Evolutionary conservation across 2,329 filamentous ascomycete species (phyloP).

Genomic region (Aschersonia sp.): DNA sequence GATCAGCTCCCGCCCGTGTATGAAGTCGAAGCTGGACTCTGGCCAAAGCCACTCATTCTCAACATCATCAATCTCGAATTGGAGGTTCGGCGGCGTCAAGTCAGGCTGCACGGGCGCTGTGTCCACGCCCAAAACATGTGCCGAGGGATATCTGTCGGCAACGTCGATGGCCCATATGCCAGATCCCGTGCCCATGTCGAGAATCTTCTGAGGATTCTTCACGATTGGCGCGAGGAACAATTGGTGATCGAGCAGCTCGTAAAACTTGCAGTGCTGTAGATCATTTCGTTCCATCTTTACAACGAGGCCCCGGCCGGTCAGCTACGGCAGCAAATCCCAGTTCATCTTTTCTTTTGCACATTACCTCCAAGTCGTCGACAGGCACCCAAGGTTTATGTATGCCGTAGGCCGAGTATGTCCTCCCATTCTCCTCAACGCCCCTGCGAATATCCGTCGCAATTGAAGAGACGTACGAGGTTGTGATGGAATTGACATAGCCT

Average conservation of each 20-base stretch:
- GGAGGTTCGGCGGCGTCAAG: slow-evolving; percentile 21
- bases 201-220: slow-evolving; percentile 8
- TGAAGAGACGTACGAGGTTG: slow-evolving; percentile 14
- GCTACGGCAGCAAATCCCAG: not conserved
- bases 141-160: slow-evolving; percentile 21
- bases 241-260: slow-evolving; percentile 9
- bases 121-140: slow-evolving; percentile 11
- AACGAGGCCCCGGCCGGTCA: not conserved
- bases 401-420: slow-evolving; percentile 10
- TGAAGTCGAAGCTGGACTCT: slow-evolving; percentile 17
- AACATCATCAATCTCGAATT: slow-evolving; percentile 22
- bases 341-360: not conserved
- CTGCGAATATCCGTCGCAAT: slow-evolving; percentile 12
- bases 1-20: slow-evolving; percentile 16
- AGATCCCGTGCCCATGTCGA: not conserved
- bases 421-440: slow-evolving; percentile 10
- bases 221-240: slow-evolving; percentile 22
- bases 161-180: slow-evolving; percentile 19
- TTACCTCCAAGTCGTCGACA: slow-evolving; percentile 9
- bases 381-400: slow-evolving; percentile 10
- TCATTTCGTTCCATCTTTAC: slow-evolving; percentile 11
- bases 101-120: slow-evolving; percentile 13
- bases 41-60: slow-evolving; percentile 22
- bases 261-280: slow-evolving; percentile 12
- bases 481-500: slow-evolving; percentile 14